These are phyloP conservation scores for Dendrocalamus sinicus DNA, from an alignment of 176 grass and related monocot genomes.

Conservation along the genomic window DNA sequence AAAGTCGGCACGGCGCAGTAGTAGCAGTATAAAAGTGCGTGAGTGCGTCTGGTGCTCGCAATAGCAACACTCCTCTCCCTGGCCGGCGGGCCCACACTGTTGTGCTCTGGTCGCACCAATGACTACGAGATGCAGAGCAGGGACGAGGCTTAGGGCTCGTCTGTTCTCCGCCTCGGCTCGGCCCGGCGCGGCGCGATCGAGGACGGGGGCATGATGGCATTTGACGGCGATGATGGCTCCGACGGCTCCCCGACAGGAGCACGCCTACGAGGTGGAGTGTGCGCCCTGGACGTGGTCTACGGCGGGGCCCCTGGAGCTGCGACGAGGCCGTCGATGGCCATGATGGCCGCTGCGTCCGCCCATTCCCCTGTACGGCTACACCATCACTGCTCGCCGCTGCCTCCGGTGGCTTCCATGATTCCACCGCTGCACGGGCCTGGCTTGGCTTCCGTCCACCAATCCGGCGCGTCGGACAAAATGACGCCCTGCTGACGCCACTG, in stretches of 20 bases:
- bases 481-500: conserved; percentile 22
- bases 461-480: not conserved
- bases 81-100: not conserved
- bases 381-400: conserved; percentile 42
- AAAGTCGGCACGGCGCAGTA: conserved; percentile 8
- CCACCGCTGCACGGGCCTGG: conserved; percentile 33
- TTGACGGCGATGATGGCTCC: conserved; percentile 62
- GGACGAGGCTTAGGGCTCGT: not conserved
- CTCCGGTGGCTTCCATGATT: conserved; percentile 42
- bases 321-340: conserved; percentile 17
- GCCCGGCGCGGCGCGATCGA: conserved; percentile 1
- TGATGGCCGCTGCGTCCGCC: conserved; percentile 40
- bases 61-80: not conserved
- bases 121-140: too few relatives aligned
- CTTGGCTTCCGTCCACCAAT: not conserved
- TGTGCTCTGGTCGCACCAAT: not conserved
- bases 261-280: conserved; percentile 49
- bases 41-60: conserved; percentile 33
- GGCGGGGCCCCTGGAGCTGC: not conserved
- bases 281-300: conserved; percentile 30
- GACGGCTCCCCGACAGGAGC: conserved; percentile 46
- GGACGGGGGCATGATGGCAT: conserved; percentile 42
- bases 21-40: conserved; percentile 13
- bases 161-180: not conserved
- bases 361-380: conserved; percentile 43